Conservation (phyloP, 73 alveolate genomes). For the Uronychia setigera region DNA sequence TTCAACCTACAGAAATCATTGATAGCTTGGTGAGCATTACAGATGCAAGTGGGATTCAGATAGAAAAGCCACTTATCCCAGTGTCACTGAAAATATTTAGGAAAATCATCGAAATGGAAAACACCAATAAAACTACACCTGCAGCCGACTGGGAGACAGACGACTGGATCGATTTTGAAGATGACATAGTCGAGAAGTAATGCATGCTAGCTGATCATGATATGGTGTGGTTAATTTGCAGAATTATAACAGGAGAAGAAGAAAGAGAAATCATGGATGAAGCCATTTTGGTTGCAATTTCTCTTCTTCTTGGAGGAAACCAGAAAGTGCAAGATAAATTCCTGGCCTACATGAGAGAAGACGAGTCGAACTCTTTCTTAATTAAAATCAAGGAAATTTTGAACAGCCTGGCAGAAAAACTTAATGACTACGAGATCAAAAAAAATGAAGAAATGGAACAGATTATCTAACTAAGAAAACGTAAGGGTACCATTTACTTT, state of each 20-base stretch:
- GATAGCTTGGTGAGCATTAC: neutral
- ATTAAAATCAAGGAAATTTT: constrained; percentile 36
- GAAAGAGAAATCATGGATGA: constrained; percentile 49
- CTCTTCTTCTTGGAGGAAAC: constrained; percentile 73
- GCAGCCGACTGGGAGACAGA: constrained; percentile 61
- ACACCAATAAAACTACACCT: constrained; percentile 9
- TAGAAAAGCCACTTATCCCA: constrained; percentile 1
- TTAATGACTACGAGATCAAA: constrained; percentile 43
- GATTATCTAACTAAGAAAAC: neutral
- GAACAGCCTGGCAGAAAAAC: constrained; percentile 10
- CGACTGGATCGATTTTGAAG: constrained; percentile 52
- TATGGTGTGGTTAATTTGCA: constrained; percentile 37
- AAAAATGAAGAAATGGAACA: constrained; percentile 18
- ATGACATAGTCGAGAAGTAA: constrained; percentile 41
- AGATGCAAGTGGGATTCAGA: constrained; percentile 7
- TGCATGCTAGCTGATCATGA: constrained; percentile 29
- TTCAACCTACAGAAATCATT: constrained; percentile 33
- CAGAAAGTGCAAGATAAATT: constrained; percentile 40
- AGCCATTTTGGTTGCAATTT: constrained; percentile 61
- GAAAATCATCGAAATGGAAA: constrained; percentile 39
- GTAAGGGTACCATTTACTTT: neutral
- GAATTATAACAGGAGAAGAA: constrained; percentile 20
- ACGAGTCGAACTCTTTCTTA: constrained; percentile 53
- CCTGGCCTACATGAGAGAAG: constrained; percentile 38
- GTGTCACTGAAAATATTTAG: constrained; percentile 26